These are phyloP conservation scores for Solanum chiquidenum DNA, from an alignment of 257 asterid species.

Conservation along the genomic window DNA sequence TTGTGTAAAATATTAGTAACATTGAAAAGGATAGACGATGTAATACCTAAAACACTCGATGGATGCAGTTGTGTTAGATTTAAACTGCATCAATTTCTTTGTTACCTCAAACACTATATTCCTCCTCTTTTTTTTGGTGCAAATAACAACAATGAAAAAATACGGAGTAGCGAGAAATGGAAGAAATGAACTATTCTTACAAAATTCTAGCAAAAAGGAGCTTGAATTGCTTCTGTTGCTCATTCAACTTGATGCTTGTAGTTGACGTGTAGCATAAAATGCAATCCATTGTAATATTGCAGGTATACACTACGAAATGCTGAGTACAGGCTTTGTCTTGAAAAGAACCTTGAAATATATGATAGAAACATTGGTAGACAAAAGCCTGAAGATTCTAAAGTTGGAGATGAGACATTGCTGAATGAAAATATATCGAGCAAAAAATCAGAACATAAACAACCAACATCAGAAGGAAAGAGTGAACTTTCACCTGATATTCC, in stretches of 20 bases:
- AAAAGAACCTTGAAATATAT: conserved; percentile 69
- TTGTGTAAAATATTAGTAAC: background rate
- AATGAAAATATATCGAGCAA: conserved; percentile 10
- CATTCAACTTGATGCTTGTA: background rate
- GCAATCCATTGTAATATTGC: conserved; percentile 2
- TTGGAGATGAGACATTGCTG: conserved; percentile 19
- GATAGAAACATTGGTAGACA: conserved; percentile 34
- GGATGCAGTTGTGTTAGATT: background rate
- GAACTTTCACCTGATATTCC: conserved; percentile 36
- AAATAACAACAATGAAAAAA: background rate
- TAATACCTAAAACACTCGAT: background rate
- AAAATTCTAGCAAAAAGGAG: background rate
- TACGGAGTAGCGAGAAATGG: background rate
- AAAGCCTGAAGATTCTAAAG: conserved; percentile 23
- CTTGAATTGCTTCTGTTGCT: background rate
- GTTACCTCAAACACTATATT: background rate
- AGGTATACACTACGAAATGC: conserved; percentile 93
- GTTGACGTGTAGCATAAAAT: background rate
- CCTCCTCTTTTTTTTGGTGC: background rate
- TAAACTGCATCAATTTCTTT: background rate
- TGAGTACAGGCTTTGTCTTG: conserved; percentile 85
- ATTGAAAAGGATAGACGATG: background rate
- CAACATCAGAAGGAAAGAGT: conserved; percentile 27
- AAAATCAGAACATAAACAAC: conserved; percentile 20
- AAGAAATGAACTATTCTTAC: background rate